Base-by-base conservation (phyloP, 768 basidiomycete species). In the Dendrothele bispora region DNA sequence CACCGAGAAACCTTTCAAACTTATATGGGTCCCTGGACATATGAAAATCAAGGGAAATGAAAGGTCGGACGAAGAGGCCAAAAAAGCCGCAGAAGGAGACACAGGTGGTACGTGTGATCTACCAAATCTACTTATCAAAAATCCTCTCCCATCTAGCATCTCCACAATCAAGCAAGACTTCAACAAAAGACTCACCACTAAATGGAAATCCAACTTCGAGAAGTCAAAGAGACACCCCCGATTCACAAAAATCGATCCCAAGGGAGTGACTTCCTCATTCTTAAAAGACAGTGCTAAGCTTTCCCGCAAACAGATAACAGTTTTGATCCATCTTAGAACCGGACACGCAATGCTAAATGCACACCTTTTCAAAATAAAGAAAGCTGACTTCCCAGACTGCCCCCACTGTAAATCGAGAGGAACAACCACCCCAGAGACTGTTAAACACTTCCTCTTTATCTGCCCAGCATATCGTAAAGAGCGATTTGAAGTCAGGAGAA, bases 361-460 rank as follows among this genome's bases (percentile, higher is more conserved):
- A n/a, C n/a, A n/a, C n/a, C n/a, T n/a, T n/a, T n/a, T n/a, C n/a
- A n/a, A n/a, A n/a, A n/a, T n/a, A n/a, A n/a, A n/a, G n/a, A n/a
- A n/a, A n/a, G 24, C 32, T 2, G 51, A 58, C 44, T 36, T 49
- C 1, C 56, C 56, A 1, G 3, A 34, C 20, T 58, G n/a, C n/a
- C n/a, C n/a, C n/a, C n/a, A n/a, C n/a, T n/a, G n/a, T n/a, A n/a
- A n/a, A n/a, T n/a, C n/a, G n/a, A n/a, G n/a, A n/a, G n/a, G n/a
- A n/a, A n/a, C n/a, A n/a, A n/a, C n/a, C n/a, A n/a, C n/a, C n/a
- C n/a, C n/a, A n/a, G n/a, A n/a, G n/a, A n/a, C n/a, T n/a, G n/a
- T n/a, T n/a, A n/a, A n/a, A n/a, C n/a, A n/a, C n/a, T n/a, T n/a
- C n/a, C n/a, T n/a, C n/a, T n/a, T n/a, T n/a, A n/a, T n/a, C n/a